Percentiles rank a stretch among this genome's conserved stretches.
Conservation (phyloP, 2,329 filamentous ascomycete species). For the Karstenula rhodostoma region DNA sequence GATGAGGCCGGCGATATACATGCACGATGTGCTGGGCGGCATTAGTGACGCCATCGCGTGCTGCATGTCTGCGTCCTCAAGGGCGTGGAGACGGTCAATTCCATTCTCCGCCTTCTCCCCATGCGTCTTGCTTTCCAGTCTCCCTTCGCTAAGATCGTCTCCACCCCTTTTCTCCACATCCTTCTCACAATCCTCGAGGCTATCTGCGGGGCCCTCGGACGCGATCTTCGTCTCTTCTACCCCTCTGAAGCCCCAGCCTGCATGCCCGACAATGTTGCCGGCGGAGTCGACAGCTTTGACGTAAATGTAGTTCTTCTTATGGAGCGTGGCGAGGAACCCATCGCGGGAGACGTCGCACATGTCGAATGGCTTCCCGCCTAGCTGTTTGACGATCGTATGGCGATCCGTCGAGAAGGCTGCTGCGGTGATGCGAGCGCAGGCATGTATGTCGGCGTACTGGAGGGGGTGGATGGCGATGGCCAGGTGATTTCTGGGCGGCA, state of each 20-base stretch:
- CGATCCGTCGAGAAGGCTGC: slow-evolving; percentile 9
- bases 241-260: slow-evolving; percentile 12
- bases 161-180: not conserved
- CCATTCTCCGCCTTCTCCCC: not conserved
- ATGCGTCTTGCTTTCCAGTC: not conserved
- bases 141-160: not conserved
- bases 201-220: not conserved
- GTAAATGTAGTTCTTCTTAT: slow-evolving; percentile 5
- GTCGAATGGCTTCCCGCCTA: slow-evolving; percentile 12
- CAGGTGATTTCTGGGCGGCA: not conserved
- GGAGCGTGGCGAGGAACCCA: not conserved
- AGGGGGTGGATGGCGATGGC: not conserved
- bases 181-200: not conserved
- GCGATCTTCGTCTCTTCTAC: slow-evolving; percentile 5
- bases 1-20: slow-evolving; percentile 9
- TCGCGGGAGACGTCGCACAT: slow-evolving; percentile 6
- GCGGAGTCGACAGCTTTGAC: slow-evolving; percentile 12
- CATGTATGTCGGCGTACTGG: slow-evolving; percentile 5
- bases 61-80: slow-evolving; percentile 13
- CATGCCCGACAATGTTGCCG: slow-evolving; percentile 9
- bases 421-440: slow-evolving; percentile 12
- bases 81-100: slow-evolving; percentile 3
- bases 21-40: slow-evolving; percentile 12
- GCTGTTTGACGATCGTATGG: slow-evolving; percentile 13
- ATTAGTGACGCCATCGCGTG: slow-evolving; percentile 4